A percentile compares a stretch with the other conserved stretches of the same genome.
phyloP scores from a whole-genome alignment of 2,329 filamentous ascomycete genomes.

The Aspergillus floridensis region DNA sequence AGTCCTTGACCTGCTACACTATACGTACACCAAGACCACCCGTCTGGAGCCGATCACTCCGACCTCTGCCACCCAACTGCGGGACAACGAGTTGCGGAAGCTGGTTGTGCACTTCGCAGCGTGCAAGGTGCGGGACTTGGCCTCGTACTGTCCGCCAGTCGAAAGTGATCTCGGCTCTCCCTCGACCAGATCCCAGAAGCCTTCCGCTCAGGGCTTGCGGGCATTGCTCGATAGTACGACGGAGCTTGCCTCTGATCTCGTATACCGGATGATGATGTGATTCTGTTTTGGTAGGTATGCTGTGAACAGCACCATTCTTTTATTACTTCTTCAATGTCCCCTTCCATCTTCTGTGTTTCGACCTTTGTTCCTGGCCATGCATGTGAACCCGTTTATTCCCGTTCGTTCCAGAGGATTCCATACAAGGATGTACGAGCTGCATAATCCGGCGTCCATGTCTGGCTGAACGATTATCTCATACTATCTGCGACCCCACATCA shows the following conservation, averaged over 20 bases:
- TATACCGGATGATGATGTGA: slow-evolving; percentile 40
- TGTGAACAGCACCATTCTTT: slow-evolving; percentile 5
- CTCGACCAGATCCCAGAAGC: slow-evolving; percentile 20
- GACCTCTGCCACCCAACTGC: slow-evolving; percentile 34
- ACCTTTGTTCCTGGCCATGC: background rate
- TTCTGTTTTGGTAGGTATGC: slow-evolving; percentile 13
- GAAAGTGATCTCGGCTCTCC: slow-evolving; percentile 27
- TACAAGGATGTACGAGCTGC: slow-evolving; percentile 1
- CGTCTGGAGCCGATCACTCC: slow-evolving; percentile 40
- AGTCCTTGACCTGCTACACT: slow-evolving; percentile 40
- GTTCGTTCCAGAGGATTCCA: background rate
- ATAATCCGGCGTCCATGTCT: background rate
- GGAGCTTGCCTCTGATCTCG: slow-evolving; percentile 42
- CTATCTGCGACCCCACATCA: background rate
- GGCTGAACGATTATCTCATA: background rate
- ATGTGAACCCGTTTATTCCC: background rate
- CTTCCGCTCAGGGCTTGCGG: slow-evolving; percentile 33
- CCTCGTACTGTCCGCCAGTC: slow-evolving; percentile 31
- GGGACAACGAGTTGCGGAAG: slow-evolving; percentile 42
- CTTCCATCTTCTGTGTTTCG: slow-evolving; percentile 8
- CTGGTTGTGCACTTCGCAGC: slow-evolving; percentile 42
- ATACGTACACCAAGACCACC: slow-evolving; percentile 40
- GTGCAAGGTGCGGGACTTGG: slow-evolving; percentile 40
- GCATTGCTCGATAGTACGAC: slow-evolving; percentile 37
- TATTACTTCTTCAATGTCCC: slow-evolving; percentile 10